phyloP scores from a whole-genome alignment of 2,329 filamentous ascomycete species.

The Coniochaeta sp. region DNA sequence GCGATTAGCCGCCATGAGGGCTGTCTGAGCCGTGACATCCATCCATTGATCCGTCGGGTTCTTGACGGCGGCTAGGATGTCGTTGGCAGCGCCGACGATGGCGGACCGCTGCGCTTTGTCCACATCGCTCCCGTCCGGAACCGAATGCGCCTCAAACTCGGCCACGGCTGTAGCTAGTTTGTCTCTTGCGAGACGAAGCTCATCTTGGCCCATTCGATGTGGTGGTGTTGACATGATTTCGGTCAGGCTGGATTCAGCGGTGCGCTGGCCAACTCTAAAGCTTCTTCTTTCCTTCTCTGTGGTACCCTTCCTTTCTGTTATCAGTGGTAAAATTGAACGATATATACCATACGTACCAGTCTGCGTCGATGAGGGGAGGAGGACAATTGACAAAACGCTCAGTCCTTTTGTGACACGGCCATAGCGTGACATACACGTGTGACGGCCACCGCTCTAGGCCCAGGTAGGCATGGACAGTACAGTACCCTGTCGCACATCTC shows the following conservation, averaged over 20 bases:
- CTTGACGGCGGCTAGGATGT: slow-evolving; percentile 3
- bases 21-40: slow-evolving; percentile 14
- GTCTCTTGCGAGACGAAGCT: not conserved
- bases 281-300: not conserved
- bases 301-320: no score
- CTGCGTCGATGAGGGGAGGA: not conserved
- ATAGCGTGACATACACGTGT: no score
- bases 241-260: not conserved
- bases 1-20: slow-evolving; percentile 13
- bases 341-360: no score
- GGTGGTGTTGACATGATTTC: not conserved
- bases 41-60: slow-evolving; percentile 4
- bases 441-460: no score
- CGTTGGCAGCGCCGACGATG: slow-evolving; percentile 6
- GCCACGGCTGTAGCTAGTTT: not conserved
- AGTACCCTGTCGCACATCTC: no score
- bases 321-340: no score
- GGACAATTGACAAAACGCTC: no score
- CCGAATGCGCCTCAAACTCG: not conserved
- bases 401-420: no score
- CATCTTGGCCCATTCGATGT: not conserved
- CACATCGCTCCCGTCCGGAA: not conserved
- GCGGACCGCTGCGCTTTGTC: slow-evolving; percentile 6
- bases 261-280: not conserved
- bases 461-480: no score